A percentile compares a stretch with the other conserved stretches of the same genome.
Conservation (phyloP, 495 filamentous ascomycete species). For the Hypoxylon crocopeplum region DNA sequence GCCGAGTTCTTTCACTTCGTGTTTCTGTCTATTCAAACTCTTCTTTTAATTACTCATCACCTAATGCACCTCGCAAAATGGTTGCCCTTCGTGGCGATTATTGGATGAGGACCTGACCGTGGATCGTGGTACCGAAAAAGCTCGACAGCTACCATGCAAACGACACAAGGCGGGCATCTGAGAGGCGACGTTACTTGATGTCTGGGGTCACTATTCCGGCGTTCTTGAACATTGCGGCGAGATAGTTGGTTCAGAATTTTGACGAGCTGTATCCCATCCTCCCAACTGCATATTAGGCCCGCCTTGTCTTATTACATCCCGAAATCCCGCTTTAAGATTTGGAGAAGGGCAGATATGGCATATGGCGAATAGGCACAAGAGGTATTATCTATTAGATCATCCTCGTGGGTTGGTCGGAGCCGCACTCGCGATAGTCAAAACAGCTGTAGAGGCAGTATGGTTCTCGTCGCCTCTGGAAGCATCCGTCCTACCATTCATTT, state of each 20-base stretch:
- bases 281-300: conserved; percentile 23
- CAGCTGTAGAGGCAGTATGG: conserved; percentile 12
- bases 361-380: conserved; percentile 37
- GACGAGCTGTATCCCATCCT: conserved; percentile 28
- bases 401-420: conserved; percentile 23
- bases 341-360: conserved; percentile 29
- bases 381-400: conserved; percentile 27
- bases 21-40: conserved; percentile 49
- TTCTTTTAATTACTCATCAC: conserved; percentile 57
- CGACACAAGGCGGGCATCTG: conserved; percentile 34
- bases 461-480: conserved; percentile 18
- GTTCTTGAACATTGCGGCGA: conserved; percentile 50
- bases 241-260: conserved; percentile 48
- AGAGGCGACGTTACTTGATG: conserved; percentile 35
- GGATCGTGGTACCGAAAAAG: conserved; percentile 22
- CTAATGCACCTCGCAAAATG: conserved; percentile 49
- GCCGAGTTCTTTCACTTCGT: conserved; percentile 52
- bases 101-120: conserved; percentile 23
- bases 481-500: conserved; percentile 34
- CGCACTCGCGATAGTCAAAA: conserved; percentile 2
- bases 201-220: conserved; percentile 34
- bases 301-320: conserved; percentile 10
- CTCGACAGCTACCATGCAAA: conserved; percentile 22
- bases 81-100: conserved; percentile 8
- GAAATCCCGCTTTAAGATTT: conserved; percentile 3